Conservation (phyloP, 768 basidiomycete species). For the Mycena amicta region DNA sequence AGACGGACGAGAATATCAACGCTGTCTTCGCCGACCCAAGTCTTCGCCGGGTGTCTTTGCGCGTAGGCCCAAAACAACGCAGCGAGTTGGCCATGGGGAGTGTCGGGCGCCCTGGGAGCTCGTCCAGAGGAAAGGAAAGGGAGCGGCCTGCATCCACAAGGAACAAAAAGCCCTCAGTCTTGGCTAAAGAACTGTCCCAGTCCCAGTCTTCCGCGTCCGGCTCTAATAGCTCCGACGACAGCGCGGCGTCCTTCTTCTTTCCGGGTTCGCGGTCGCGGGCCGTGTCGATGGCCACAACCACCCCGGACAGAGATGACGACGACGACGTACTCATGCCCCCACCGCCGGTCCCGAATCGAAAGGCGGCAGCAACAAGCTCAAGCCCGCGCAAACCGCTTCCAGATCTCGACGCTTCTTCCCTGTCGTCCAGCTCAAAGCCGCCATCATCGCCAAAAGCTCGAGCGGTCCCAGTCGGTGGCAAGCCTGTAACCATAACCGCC, state of each 20-base stretch:
- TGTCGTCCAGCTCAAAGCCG: background rate
- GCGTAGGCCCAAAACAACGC: constrained; percentile 10
- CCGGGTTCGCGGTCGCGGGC: constrained; percentile 1
- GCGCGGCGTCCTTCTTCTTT: background rate
- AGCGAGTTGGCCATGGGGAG: background rate
- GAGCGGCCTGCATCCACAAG: background rate
- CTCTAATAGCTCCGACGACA: background rate
- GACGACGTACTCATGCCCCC: constrained; percentile 15
- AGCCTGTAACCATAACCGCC: background rate
- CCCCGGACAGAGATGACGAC: background rate
- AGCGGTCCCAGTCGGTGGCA: no score
- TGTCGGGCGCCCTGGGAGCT: background rate
- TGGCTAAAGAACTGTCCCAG: background rate
- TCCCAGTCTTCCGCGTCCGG: background rate
- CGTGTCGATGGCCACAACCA: constrained; percentile 12
- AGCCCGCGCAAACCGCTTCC: background rate
- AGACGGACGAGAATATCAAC: background rate
- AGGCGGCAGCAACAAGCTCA: background rate
- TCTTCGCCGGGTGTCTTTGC: background rate
- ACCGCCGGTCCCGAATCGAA: constrained; percentile 13
- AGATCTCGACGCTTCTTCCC: background rate
- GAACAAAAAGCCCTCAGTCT: background rate
- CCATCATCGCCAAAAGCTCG: background rate
- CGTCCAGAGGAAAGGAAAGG: constrained; percentile 4
- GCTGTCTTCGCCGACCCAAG: background rate